phyloP scores from a whole-genome alignment of 805 yeast species.

The Candida suzukii region DNA sequence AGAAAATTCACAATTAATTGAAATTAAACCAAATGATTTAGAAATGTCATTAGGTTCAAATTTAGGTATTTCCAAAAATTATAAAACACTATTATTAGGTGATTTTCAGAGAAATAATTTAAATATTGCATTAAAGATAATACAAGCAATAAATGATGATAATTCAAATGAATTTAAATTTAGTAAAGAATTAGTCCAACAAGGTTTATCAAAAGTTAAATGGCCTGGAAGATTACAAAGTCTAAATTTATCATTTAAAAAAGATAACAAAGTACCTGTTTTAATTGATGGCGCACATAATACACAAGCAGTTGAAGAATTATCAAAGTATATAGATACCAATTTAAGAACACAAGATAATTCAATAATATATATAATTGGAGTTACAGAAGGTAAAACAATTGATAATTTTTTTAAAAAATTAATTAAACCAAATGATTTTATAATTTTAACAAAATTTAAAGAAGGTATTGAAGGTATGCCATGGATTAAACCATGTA shows the following conservation, averaged over 20 bases:
- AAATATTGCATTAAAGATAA: slow-evolving; percentile 54
- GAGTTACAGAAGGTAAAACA: slow-evolving; percentile 70
- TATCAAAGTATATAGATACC: slow-evolving; percentile 44
- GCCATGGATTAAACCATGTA: slow-evolving; percentile 80
- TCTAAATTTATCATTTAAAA: slow-evolving; percentile 21
- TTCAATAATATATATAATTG: slow-evolving; percentile 53
- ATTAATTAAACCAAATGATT: slow-evolving; percentile 44
- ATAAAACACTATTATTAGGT: slow-evolving; percentile 56
- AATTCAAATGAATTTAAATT: neutral
- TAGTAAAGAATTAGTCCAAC: slow-evolving; percentile 24
- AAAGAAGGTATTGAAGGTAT: slow-evolving; percentile 64
- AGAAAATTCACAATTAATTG: slow-evolving; percentile 24
- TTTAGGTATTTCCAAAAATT: slow-evolving; percentile 10
- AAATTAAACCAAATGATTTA: slow-evolving; percentile 4
- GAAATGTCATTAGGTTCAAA: slow-evolving; percentile 1
- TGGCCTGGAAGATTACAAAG: slow-evolving; percentile 91
- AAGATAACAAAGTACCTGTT: slow-evolving; percentile 21
- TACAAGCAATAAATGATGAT: slow-evolving; percentile 28
- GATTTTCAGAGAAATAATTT: slow-evolving; percentile 66
- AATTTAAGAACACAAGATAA: neutral
- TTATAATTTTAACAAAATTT: slow-evolving; percentile 57
- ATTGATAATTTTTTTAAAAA: slow-evolving; percentile 42
- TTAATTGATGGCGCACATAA: slow-evolving; percentile 94
- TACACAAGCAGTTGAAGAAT: slow-evolving; percentile 71
- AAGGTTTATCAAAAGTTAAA: slow-evolving; percentile 46